These are phyloP conservation scores for Pestalotiopsis fici DNA, from an alignment of 2,329 filamentous ascomycete species.

Conservation along the genomic window DNA sequence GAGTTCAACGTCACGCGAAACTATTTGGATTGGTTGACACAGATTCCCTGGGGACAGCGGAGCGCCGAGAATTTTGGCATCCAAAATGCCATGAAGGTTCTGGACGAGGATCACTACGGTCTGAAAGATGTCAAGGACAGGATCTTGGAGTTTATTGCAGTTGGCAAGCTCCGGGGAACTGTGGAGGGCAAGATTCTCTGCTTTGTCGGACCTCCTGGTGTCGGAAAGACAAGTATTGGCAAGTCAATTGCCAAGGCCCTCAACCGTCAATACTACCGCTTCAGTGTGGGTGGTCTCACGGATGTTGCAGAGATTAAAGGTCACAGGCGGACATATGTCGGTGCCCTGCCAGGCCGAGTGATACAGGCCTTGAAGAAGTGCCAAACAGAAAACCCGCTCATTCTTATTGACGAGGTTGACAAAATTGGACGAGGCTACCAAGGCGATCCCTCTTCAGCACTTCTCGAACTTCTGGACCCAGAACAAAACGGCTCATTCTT, in stretches of 20 bases:
- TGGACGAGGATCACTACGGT: slow-evolving; percentile 96
- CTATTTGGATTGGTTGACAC: slow-evolving; percentile 97
- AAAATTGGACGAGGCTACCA: slow-evolving; percentile 97
- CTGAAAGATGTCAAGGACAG: slow-evolving; percentile 98
- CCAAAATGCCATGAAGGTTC: slow-evolving; percentile 81
- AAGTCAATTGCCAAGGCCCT: slow-evolving; percentile 95
- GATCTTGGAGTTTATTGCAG: slow-evolving; percentile 96
- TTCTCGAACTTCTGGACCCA: slow-evolving; percentile 91
- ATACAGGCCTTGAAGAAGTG: slow-evolving; percentile 99
- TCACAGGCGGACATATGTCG: slow-evolving; percentile 93
- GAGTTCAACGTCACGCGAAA: slow-evolving; percentile 99
- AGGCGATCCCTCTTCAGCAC: slow-evolving; percentile 90
- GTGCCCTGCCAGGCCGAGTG: slow-evolving; percentile 90
- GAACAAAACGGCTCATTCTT: slow-evolving; percentile 98
- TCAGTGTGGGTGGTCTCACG: slow-evolving; percentile 94
- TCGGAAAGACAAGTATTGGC: slow-evolving; percentile 98
- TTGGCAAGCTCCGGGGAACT: slow-evolving; percentile 93
- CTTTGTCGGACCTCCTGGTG: slow-evolving; percentile 94
- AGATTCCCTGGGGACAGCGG: slow-evolving; percentile 95
- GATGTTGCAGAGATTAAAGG: slow-evolving; percentile 99
- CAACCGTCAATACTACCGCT: slow-evolving; percentile 96
- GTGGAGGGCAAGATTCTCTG: slow-evolving; percentile 98
- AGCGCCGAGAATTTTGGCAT: slow-evolving; percentile 98
- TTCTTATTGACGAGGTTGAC: slow-evolving; percentile 96
- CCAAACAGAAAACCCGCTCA: slow-evolving; percentile 95